Percentiles rank a stretch among this genome's conserved stretches.
Conservation (phyloP, 257 asterid species). For the Gentiana macrophylla region DNA sequence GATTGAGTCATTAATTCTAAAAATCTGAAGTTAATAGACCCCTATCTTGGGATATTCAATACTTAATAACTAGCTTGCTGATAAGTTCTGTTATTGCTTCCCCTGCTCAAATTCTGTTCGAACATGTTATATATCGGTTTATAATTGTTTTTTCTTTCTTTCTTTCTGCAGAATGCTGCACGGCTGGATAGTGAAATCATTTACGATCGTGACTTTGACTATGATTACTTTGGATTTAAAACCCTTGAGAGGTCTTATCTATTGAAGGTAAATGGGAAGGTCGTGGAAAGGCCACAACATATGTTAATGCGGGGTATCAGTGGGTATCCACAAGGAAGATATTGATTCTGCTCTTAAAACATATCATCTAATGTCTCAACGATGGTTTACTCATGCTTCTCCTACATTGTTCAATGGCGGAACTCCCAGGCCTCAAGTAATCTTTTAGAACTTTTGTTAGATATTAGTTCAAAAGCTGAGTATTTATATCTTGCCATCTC, state of each 20-base stretch:
- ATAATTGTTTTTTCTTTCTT: neutral
- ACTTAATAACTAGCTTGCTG: too few species aligned
- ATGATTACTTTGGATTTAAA: conserved; percentile 90
- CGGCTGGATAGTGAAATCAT: conserved; percentile 91
- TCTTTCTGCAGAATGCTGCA: conserved; percentile 51
- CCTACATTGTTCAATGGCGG: conserved; percentile 97
- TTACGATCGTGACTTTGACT: conserved; percentile 89
- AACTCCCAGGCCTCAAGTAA: conserved; percentile 94
- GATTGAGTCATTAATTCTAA: too few species aligned
- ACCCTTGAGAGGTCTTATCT: conserved; percentile 94
- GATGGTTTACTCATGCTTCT: conserved; percentile 98
- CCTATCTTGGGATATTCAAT: too few species aligned
- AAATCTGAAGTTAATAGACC: too few species aligned
- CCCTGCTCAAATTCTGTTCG: too few species aligned
- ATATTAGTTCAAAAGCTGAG: neutral
- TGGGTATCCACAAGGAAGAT: conserved; percentile 83
- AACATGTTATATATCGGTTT: too few species aligned
- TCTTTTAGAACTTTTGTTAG: neutral
- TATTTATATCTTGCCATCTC: neutral
- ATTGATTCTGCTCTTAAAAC: conserved; percentile 67
- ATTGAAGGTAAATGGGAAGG: conserved; percentile 63
- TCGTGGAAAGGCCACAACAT: conserved; percentile 97
- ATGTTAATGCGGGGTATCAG: conserved; percentile 96
- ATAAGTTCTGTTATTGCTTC: too few species aligned
- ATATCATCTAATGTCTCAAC: conserved; percentile 83